Percentiles rank a stretch among this genome's conserved stretches.
Conservation (phyloP, 176 grass and related monocot species). For the Panicum miliaceum region DNA sequence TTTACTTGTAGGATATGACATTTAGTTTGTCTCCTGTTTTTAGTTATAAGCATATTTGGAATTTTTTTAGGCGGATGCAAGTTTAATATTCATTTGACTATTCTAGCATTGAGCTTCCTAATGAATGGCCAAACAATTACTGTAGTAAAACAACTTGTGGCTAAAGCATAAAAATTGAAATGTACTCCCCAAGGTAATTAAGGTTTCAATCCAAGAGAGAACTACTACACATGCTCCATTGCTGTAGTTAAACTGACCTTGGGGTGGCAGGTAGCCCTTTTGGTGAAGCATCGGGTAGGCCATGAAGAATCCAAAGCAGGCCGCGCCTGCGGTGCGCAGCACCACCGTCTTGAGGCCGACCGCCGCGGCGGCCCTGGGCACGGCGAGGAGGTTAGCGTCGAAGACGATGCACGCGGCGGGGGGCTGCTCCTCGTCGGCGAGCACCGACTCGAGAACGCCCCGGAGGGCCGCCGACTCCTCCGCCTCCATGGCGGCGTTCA, state of each 20-base stretch:
- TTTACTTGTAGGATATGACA: background rate
- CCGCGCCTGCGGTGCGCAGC: conserved; percentile 28
- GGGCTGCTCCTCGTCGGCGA: background rate
- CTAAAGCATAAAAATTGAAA: background rate
- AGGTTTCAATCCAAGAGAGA: background rate
- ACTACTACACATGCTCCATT: background rate
- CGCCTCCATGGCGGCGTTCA: conserved; percentile 44
- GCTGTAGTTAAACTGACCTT: conserved; percentile 1
- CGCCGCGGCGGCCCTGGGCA: conserved; percentile 1
- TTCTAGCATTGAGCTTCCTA: background rate
- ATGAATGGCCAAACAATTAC: background rate
- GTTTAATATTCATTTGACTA: background rate
- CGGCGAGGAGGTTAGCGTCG: conserved; percentile 31
- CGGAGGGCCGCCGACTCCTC: background rate
- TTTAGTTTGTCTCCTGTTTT: background rate
- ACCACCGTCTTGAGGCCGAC: conserved; percentile 32
- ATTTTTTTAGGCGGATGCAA: too few relatives aligned
- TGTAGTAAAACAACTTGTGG: background rate
- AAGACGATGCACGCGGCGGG: conserved; percentile 30
- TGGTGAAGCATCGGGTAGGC: conserved; percentile 40
- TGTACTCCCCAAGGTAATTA: background rate
- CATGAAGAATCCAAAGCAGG: conserved; percentile 21
- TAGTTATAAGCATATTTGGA: background rate
- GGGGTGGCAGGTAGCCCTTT: conserved; percentile 42
- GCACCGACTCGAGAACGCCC: conserved; percentile 5